A percentile compares a stretch with the other conserved stretches of the same genome.
phyloP scores from a whole-genome alignment of 2,329 filamentous ascomycete species.

The Colletotrichum limetticola region DNA sequence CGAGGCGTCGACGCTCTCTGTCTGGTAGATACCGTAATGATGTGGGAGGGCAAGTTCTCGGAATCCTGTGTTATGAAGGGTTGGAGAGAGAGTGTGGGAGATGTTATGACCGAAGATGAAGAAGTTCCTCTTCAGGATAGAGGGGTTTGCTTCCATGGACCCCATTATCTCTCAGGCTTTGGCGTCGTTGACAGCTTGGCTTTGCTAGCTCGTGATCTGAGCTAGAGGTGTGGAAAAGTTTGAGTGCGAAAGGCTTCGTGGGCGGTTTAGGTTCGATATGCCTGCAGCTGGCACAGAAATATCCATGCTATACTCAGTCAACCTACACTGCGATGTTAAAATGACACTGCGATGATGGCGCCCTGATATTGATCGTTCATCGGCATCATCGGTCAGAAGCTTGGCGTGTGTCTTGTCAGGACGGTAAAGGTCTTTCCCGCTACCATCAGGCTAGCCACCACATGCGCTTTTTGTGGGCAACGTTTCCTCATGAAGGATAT shows the following conservation, averaged over 20 bases:
- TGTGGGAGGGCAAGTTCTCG: slow-evolving; percentile 5
- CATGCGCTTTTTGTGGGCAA: not conserved
- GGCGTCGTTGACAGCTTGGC: too few relatives aligned
- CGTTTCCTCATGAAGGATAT: not conserved
- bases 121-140: not conserved
- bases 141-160: not conserved
- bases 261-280: too few relatives aligned
- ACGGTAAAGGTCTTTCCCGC: slow-evolving; percentile 9
- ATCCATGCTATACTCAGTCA: too few relatives aligned
- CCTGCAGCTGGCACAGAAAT: too few relatives aligned
- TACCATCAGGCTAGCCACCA: not conserved
- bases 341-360: too few relatives aligned
- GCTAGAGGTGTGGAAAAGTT: too few relatives aligned
- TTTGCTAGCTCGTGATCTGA: too few relatives aligned
- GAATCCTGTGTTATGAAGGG: slow-evolving; percentile 18
- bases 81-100: slow-evolving; percentile 5
- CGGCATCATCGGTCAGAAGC: not conserved
- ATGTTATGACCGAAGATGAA: slow-evolving; percentile 22
- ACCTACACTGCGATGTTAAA: not conserved
- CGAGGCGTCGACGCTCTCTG: slow-evolving; percentile 3
- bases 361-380: not conserved
- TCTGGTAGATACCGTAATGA: slow-evolving; percentile 10
- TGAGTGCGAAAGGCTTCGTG: too few relatives aligned
- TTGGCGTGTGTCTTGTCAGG: not conserved
- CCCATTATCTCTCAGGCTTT: not conserved